Evolutionary conservation across 148 eudicot species (phyloP), one percentile per base, ranked within the genome.

Genomic region (Camellia japonica): DNA sequence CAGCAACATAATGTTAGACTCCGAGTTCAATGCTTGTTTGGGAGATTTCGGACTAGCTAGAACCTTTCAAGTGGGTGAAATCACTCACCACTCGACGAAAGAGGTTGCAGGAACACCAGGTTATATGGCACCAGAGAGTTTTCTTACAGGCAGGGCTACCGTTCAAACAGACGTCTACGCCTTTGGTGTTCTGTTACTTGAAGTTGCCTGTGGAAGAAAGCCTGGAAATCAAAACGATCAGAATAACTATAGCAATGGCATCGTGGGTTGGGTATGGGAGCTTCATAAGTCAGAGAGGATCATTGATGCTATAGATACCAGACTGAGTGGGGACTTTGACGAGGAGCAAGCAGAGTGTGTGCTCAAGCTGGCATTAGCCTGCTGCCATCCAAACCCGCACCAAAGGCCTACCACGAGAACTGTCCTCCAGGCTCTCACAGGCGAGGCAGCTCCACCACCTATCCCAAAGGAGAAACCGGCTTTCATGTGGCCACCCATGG

Each of bases 1-100:
- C 8, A 88, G 87, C 86, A 88, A 88, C 78, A 79, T 88, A 75
- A 79, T 88, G 87, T 61, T 88, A 20, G 88, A 88, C 55, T 78
- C 85, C 3, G 82, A 84, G 1, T 83, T 86, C 51, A 84, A 82
- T 76, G 79, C 88, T 51, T 79, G 88, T 2, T 79, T 88, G 12
- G 90, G 90, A 3, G 88, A 88, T 62, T 88, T 88, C 68, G 88
- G 90, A 49, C 73, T 88, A 3, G 90, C 90, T 51, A 56, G 90
- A 38, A 82, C 80, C 81, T 84, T 86, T 52, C 81, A 81, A 2
- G 74, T 55, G 13, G 68, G 85, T 8, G 85, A 86, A 56, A 88
- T 74, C 76, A 82, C 89, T 15, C 89, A 85, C 70, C 85, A 86
- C 41, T 67, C 85, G 3, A 85, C 90, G 0, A 78, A 80, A 52